phyloP scores from a whole-genome alignment of 352 stramenopile genomes.

The Thalassiosira mediterranea region DNA sequence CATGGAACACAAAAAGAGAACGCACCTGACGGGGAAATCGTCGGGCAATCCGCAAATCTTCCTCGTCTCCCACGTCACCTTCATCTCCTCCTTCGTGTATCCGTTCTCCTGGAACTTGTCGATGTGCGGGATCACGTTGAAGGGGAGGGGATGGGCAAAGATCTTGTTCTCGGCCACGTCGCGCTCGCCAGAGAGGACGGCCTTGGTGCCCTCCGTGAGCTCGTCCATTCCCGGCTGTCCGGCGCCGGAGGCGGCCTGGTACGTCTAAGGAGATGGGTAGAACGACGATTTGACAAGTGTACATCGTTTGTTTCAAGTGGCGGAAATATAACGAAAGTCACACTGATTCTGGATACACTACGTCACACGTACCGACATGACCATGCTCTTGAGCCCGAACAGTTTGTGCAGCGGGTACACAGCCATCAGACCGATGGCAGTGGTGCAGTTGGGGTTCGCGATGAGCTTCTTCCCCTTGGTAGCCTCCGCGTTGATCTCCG shows the following conservation, averaged over 20 bases:
- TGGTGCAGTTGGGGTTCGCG: constrained; percentile 99
- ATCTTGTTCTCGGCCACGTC: constrained; percentile 87
- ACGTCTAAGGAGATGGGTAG: too few relatives aligned
- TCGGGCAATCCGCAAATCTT: constrained; percentile 93
- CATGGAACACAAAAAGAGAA: too few relatives aligned
- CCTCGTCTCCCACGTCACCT: constrained; percentile 97
- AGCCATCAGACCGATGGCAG: constrained; percentile 96
- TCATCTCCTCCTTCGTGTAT: constrained; percentile 99
- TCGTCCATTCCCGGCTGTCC: constrained; percentile 94
- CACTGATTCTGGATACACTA: too few relatives aligned
- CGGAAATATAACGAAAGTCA: too few relatives aligned
- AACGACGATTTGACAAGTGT: neutral
- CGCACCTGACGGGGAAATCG: constrained; percentile 77
- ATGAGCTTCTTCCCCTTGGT: constrained; percentile 91
- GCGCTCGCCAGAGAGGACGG: constrained; percentile 84
- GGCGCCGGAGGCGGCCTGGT: constrained; percentile 92
- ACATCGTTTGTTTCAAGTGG: too few relatives aligned
- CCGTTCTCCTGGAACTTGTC: constrained; percentile 98
- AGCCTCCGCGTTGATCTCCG: constrained; percentile 93
- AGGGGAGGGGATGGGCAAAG: constrained; percentile 96
- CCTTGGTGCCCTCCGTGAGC: constrained; percentile 87
- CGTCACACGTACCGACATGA: constrained; percentile 88
- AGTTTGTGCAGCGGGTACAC: constrained; percentile 95
- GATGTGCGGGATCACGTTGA: constrained; percentile 99
- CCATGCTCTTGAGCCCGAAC: constrained; percentile 94